Conservation (phyloP, 2,329 filamentous ascomycete genomes). For the Xylaria arbuscula region DNA sequence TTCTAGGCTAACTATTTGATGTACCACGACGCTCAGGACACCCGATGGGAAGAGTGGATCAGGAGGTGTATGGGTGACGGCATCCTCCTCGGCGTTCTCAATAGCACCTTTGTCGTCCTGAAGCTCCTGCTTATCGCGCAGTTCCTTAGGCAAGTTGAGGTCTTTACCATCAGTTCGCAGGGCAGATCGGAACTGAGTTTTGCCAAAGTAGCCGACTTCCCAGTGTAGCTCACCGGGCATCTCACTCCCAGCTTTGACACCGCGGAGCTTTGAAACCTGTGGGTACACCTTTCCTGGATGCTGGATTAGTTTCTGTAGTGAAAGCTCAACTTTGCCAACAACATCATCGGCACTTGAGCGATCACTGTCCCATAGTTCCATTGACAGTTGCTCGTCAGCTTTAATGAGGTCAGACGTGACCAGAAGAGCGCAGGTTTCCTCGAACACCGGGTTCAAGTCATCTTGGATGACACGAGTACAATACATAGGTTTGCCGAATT, state of each 20-base stretch:
- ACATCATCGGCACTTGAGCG: constrained; percentile 92
- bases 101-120: constrained; percentile 89
- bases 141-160: constrained; percentile 75
- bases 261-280: constrained; percentile 83
- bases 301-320: constrained; percentile 94
- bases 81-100: constrained; percentile 80
- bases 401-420: constrained; percentile 92
- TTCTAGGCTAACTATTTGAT: constrained; percentile 95
- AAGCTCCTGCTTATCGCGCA: constrained; percentile 79
- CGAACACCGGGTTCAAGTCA: constrained; percentile 91
- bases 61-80: constrained; percentile 87
- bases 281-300: constrained; percentile 94
- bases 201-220: constrained; percentile 96
- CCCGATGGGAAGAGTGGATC: constrained; percentile 97
- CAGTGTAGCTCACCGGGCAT: constrained; percentile 96
- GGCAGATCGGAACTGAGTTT: constrained; percentile 86
- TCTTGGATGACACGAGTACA: constrained; percentile 97
- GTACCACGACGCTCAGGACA: constrained; percentile 84
- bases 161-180: constrained; percentile 90
- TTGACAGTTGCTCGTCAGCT: constrained; percentile 89
- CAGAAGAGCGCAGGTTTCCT: constrained; percentile 85
- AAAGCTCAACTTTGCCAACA: constrained; percentile 92
- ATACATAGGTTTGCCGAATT: constrained; percentile 97
- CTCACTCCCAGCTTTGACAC: constrained; percentile 82
- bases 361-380: constrained; percentile 97